A percentile compares a stretch with the other conserved stretches of the same genome.
phyloP scores from a whole-genome alignment of 169 alveolate species.

The Plasmodium fragile region DNA sequence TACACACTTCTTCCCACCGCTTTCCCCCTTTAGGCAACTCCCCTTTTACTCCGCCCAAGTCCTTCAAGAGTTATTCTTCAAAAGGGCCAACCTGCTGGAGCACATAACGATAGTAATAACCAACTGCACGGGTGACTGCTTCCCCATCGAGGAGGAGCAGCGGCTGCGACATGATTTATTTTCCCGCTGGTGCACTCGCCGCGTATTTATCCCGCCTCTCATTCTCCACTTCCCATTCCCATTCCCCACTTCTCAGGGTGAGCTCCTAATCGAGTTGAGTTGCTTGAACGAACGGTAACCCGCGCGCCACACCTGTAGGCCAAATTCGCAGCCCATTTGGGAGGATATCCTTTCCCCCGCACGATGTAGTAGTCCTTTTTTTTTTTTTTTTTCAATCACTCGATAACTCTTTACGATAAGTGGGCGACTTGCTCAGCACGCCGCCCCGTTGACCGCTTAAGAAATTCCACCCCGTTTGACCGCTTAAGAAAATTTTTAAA shows the following conservation, averaged over 20 bases:
- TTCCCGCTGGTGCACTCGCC: background rate
- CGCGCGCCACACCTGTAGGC: too few relatives aligned
- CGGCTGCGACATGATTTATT: background rate
- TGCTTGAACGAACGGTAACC: conserved; percentile 3
- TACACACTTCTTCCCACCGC: too few relatives aligned
- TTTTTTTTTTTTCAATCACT: too few relatives aligned
- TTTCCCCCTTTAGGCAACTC: conserved; percentile 32
- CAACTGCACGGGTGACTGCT: background rate
- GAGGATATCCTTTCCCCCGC: background rate
- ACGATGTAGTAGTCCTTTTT: background rate
- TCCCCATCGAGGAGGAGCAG: background rate
- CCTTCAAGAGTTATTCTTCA: conserved; percentile 24
- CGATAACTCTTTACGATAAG: background rate
- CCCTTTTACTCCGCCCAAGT: conserved; percentile 66
- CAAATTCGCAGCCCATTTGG: background rate
- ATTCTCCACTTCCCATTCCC: too few relatives aligned
- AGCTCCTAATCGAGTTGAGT: conserved; percentile 32
- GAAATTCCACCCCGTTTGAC: background rate
- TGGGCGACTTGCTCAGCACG: background rate
- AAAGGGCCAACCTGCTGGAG: conserved; percentile 24
- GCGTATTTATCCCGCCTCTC: background rate
- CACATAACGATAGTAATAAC: conserved; percentile 49
- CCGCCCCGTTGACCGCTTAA: background rate
- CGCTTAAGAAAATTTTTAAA: background rate
- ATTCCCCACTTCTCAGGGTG: conserved; percentile 22